phyloP scores from a whole-genome alignment of 2,329 filamentous ascomycete species.

The Paracorniculantispora psalliotae region DNA sequence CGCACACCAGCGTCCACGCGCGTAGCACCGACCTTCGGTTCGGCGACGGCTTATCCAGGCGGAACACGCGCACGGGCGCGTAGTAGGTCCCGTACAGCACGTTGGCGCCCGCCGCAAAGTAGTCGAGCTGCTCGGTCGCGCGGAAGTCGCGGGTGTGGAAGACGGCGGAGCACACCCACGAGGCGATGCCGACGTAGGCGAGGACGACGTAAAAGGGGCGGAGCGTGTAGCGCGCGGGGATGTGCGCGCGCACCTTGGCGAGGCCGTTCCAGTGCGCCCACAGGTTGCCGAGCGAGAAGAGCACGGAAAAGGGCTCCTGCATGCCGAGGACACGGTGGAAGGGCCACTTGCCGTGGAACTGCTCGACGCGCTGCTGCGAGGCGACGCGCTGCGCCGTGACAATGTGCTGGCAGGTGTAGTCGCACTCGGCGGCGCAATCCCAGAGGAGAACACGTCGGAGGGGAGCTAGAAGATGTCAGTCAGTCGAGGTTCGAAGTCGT shows the following conservation, averaged over 20 bases:
- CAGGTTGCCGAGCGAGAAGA: slow-evolving; percentile 91
- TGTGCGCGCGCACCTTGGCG: slow-evolving; percentile 58
- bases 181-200: slow-evolving; percentile 73
- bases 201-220: slow-evolving; percentile 76
- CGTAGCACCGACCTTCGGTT: slow-evolving; percentile 51
- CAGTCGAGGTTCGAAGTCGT: slow-evolving; percentile 15
- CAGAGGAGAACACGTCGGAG: slow-evolving; percentile 84
- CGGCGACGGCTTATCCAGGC: slow-evolving; percentile 60
- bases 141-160: slow-evolving; percentile 89
- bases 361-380: slow-evolving; percentile 64
- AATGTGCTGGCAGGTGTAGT: slow-evolving; percentile 96
- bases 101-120: slow-evolving; percentile 85
- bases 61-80: slow-evolving; percentile 73
- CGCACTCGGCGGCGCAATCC: slow-evolving; percentile 90
- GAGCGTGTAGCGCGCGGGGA: slow-evolving; percentile 70
- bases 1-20: slow-evolving; percentile 71
- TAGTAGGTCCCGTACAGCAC: slow-evolving; percentile 92
- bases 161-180: slow-evolving; percentile 84
- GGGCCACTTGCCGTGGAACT: slow-evolving; percentile 99
- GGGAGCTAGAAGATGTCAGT: slow-evolving; percentile 52
- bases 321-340: slow-evolving; percentile 86
- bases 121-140: slow-evolving; percentile 89
- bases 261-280: slow-evolving; percentile 79
- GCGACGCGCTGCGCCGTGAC: slow-evolving; percentile 68
- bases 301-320: slow-evolving; percentile 89